These are phyloP conservation scores for Aspergillus chevalieri DNA, from an alignment of 2,329 filamentous ascomycete genomes.

Conservation along the genomic window DNA sequence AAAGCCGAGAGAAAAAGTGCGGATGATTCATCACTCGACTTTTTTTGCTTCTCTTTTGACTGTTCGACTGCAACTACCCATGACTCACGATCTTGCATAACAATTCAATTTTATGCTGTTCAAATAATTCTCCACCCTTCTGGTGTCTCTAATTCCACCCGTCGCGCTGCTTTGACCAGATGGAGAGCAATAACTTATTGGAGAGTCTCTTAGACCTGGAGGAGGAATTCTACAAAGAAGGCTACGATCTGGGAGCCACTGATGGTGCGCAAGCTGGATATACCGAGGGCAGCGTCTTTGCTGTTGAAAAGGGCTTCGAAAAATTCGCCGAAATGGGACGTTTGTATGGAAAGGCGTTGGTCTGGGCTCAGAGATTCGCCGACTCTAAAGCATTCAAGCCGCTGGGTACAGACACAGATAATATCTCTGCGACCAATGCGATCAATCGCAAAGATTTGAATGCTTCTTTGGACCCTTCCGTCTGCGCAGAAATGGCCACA, in stretches of 20 bases:
- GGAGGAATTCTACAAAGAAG: conserved; percentile 71
- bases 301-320: conserved; percentile 86
- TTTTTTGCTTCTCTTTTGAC: neutral
- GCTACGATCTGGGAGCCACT: conserved; percentile 65
- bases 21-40: conserved; percentile 2
- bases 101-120: too few relatives aligned
- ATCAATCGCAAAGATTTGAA: conserved; percentile 7
- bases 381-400: conserved; percentile 15
- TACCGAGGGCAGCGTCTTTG: conserved; percentile 83
- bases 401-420: conserved; percentile 1
- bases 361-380: conserved; percentile 74
- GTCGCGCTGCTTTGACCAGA: conserved; percentile 10
- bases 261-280: conserved; percentile 75
- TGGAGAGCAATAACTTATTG: conserved; percentile 45
- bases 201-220: conserved; percentile 55
- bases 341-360: conserved; percentile 67
- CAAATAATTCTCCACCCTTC: neutral
- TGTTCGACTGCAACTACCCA: too few relatives aligned
- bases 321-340: conserved; percentile 79
- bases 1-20: neutral
- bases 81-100: too few relatives aligned
- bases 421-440: neutral
- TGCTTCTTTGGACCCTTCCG: conserved; percentile 20
- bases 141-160: neutral
- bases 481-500: conserved; percentile 37